These are phyloP conservation scores for Raphanus hybrid DNA, from an alignment of 441 rosid species.

Conservation along the genomic window DNA sequence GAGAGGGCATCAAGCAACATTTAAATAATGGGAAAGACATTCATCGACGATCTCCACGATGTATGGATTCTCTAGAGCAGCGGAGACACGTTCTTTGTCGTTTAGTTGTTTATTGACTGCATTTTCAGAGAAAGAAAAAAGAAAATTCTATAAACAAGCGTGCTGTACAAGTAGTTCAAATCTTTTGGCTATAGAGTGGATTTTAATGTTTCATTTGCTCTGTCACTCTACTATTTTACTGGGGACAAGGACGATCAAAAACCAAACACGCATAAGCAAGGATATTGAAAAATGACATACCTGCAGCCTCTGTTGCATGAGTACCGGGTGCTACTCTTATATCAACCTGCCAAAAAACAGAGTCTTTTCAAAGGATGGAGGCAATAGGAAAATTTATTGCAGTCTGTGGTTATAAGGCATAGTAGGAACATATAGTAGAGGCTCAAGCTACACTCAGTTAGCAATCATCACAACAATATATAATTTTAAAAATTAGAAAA, in stretches of 20 bases:
- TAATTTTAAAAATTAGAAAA: background rate
- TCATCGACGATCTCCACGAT: constrained; percentile 88
- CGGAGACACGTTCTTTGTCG: constrained; percentile 92
- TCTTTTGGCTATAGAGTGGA: background rate
- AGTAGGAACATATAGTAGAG: background rate
- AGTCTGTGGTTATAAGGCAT: background rate
- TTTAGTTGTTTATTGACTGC: constrained; percentile 91
- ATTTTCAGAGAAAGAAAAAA: background rate
- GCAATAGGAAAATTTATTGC: background rate
- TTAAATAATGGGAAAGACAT: constrained; percentile 71
- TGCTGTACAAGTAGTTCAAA: background rate
- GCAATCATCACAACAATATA: constrained; percentile 9
- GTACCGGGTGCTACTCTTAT: constrained; percentile 81
- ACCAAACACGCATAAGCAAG: constrained; percentile 11
- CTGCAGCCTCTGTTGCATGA: constrained; percentile 92
- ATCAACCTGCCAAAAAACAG: background rate
- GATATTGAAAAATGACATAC: constrained; percentile 42
- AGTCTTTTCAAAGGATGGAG: constrained; percentile 4
- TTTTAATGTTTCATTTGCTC: background rate
- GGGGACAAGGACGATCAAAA: background rate
- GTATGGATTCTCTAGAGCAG: constrained; percentile 88
- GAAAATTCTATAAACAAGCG: constrained; percentile 7
- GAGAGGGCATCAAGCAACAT: constrained; percentile 37
- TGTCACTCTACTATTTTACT: background rate
- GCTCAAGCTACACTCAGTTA: background rate